These are phyloP conservation scores for Vigna nakashimae DNA, from an alignment of 306 rosid genomes.

Conservation along the genomic window DNA sequence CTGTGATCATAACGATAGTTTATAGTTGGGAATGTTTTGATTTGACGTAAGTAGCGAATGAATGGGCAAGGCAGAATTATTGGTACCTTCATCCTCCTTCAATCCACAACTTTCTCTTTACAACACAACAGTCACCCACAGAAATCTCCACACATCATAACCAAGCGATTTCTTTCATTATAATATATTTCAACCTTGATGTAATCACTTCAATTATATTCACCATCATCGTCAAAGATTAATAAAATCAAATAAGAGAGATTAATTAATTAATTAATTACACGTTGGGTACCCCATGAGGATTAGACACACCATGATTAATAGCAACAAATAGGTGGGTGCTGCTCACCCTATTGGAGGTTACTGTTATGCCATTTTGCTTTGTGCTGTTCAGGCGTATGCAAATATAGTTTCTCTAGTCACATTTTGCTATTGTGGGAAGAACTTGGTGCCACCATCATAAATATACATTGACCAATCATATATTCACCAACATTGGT, in stretches of 20 bases:
- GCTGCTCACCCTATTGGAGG: constrained; percentile 43
- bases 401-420: constrained; percentile 34
- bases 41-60: constrained; percentile 35
- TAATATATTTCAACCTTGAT: constrained; percentile 6
- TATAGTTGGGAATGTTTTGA: constrained; percentile 51
- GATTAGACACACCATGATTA: constrained; percentile 20
- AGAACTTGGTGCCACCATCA: constrained; percentile 38
- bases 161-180: constrained; percentile 24
- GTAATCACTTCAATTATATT: constrained; percentile 26
- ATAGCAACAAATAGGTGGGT: not conserved
- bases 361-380: constrained; percentile 42
- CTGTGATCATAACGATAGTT: not conserved
- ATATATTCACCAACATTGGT: constrained; percentile 27
- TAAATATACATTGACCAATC: constrained; percentile 29
- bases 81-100: constrained; percentile 20
- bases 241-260: not conserved
- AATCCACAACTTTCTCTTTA: constrained; percentile 38
- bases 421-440: constrained; percentile 38
- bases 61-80: too few species aligned
- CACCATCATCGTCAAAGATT: constrained; percentile 13
- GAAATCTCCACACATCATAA: constrained; percentile 23
- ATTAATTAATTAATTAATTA: not conserved
- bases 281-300: constrained; percentile 4
- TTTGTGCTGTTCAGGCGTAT: constrained; percentile 44
- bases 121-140: constrained; percentile 29